phyloP scores from a whole-genome alignment of 2,329 filamentous ascomycete genomes.

The Fusarium humuli region DNA sequence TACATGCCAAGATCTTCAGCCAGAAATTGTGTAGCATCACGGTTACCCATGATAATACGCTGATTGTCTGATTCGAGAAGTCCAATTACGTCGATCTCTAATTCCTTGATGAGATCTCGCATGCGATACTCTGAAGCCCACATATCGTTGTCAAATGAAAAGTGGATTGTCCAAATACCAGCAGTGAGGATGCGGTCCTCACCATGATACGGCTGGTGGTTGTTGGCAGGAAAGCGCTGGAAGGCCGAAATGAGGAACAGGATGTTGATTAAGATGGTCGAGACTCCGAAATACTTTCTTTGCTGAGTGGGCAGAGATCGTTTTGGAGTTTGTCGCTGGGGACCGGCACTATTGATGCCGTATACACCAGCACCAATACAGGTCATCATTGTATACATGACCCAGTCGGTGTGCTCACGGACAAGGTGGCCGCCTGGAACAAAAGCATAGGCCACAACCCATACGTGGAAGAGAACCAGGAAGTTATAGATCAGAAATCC shows the following conservation, averaged over 20 bases:
- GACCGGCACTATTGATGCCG: constrained; percentile 68
- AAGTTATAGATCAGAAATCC: constrained; percentile 94
- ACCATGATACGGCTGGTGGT: constrained; percentile 90
- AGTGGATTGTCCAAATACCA: constrained; percentile 99
- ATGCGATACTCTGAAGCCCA: constrained; percentile 97
- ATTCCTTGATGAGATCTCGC: constrained; percentile 88
- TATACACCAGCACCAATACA: constrained; percentile 87
- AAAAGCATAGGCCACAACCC: constrained; percentile 98
- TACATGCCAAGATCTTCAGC: constrained; percentile 99
- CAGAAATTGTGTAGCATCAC: constrained; percentile 93
- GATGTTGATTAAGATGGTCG: constrained; percentile 81
- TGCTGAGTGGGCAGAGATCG: constrained; percentile 55
- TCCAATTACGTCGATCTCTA: constrained; percentile 98
- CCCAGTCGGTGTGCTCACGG: constrained; percentile 94
- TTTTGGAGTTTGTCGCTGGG: constrained; percentile 52
- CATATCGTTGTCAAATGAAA: constrained; percentile 98
- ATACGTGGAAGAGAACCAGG: constrained; percentile 95
- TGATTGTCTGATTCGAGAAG: constrained; percentile 93
- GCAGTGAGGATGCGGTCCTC: constrained; percentile 90
- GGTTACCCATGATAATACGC: constrained; percentile 99
- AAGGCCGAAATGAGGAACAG: constrained; percentile 85
- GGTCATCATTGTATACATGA: constrained; percentile 89
- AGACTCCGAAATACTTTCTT: constrained; percentile 64
- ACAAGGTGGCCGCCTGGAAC: constrained; percentile 94
- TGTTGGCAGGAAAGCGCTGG: constrained; percentile 89